Evolutionary conservation across 2,329 filamentous ascomycete species (phyloP), one percentile per base, ranked within the genome.

Genomic region (Aureobasidium vineae): DNA sequence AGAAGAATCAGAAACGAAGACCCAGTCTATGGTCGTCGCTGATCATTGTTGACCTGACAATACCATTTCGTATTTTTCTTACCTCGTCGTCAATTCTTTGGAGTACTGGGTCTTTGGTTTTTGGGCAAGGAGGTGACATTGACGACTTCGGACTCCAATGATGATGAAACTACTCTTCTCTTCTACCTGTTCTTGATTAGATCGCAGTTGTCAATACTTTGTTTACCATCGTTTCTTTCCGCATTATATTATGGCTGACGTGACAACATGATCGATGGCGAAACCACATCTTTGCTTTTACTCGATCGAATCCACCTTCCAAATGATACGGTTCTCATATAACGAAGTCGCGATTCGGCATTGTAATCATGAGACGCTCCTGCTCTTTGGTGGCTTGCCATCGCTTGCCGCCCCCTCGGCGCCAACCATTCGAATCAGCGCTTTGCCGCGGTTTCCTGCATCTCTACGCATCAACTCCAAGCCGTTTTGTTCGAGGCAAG

Each of bases 1-100:
- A 66, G 67, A 41, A 71, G 68, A 61, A 64, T 66, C 60, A 69
- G 68, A 13, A 67, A 66, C 40, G 76, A 77, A 69, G 74, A 77
- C 70, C 72, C 74, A 43, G 72, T 78, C 23, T 78, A 73, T 72
- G 76, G 76, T 21, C 68, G 76, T 67, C 70, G 76, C 52, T 77
- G 74, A 74, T 45, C 33, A 49, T 15, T n/a, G 26, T 33, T 41
- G 36, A 45, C 33, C 16, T 19, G 31, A n/a, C 36, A 19, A 28
- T 21, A 63, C 50, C 41, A 45, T 64, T 64, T 64, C 61, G 61
- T 64, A 64, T 64, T 64, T 54, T 40, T 64, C 33, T 54, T 54
- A 4, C 61, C 23, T 45, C 33, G 16, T 8, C 13, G 7, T 15
- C 33, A 0, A 26, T 19, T 10, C 23, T 38, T 2, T 38, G 45